Conservation (phyloP, 495 filamentous ascomycete genomes). For the Glarea lozoyensis region DNA sequence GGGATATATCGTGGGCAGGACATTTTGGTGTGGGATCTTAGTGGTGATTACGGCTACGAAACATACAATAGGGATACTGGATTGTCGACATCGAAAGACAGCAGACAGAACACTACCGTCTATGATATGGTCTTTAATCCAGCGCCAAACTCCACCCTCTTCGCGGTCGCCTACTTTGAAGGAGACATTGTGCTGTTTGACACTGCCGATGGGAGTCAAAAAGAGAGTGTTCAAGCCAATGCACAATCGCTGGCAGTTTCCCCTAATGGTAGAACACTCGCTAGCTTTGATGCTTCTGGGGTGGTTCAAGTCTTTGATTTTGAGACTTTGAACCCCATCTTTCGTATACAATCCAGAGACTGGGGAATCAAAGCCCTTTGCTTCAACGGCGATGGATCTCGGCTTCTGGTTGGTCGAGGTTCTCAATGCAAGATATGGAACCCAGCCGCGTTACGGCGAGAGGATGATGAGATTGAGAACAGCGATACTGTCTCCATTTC, state of each 20-base stretch:
- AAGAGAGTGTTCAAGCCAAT: background rate
- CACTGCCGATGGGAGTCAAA: background rate
- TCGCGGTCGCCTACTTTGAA: background rate
- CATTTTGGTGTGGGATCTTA: too few relatives aligned
- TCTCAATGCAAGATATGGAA: slow-evolving; percentile 9
- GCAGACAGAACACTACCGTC: too few relatives aligned
- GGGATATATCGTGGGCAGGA: too few relatives aligned
- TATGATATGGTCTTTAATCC: slow-evolving; percentile 2
- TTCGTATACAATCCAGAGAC: slow-evolving; percentile 9
- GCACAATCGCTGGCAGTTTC: slow-evolving; percentile 3
- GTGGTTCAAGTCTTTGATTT: slow-evolving; percentile 14
- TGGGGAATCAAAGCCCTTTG: slow-evolving; percentile 4
- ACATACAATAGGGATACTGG: too few relatives aligned
- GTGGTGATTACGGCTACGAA: too few relatives aligned
- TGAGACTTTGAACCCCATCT: slow-evolving; percentile 10
- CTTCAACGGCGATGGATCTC: slow-evolving; percentile 11
- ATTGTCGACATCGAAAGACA: too few relatives aligned
- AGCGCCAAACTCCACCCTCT: background rate
- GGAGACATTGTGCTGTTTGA: slow-evolving; percentile 1
- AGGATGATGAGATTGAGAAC: too few relatives aligned
- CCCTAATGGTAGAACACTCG: slow-evolving; percentile 13
- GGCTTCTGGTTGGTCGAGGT: slow-evolving; percentile 9
- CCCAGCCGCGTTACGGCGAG: slow-evolving; percentile 4
- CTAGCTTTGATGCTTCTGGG: slow-evolving; percentile 7
- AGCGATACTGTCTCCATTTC: too few relatives aligned